phyloP scores from a whole-genome alignment of 73 alveolate species.

The Loxodes magnus region DNA sequence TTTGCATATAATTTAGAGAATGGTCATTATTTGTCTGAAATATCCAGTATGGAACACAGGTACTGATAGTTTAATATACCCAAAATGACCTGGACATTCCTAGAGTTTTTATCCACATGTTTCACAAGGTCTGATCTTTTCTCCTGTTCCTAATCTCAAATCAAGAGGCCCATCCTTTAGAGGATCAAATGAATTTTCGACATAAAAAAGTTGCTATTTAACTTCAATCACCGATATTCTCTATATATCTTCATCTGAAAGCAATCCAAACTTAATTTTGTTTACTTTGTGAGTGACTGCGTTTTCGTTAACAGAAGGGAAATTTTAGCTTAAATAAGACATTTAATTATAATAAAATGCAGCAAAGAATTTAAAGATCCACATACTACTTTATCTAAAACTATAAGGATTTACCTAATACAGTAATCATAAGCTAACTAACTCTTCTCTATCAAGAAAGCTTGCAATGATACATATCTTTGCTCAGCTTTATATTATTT shows the following conservation, averaged over 20 bases:
- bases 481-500: too few relatives aligned
- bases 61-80: constrained; percentile 70
- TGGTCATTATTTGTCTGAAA: constrained; percentile 64
- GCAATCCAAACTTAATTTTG: constrained; percentile 47
- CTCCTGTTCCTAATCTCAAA: constrained; percentile 39
- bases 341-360: too few relatives aligned
- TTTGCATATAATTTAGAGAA: constrained; percentile 68
- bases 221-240: constrained; percentile 49
- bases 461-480: too few relatives aligned
- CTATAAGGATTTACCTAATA: too few relatives aligned
- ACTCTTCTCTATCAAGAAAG: too few relatives aligned
- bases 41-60: constrained; percentile 96
- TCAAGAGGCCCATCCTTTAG: constrained; percentile 44
- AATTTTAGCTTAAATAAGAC: too few relatives aligned
- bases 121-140: constrained; percentile 55
- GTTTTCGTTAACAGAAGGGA: too few relatives aligned
- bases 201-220: constrained; percentile 28
- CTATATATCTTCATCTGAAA: constrained; percentile 41
- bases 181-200: constrained; percentile 16
- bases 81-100: constrained; percentile 96
- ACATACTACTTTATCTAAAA: too few relatives aligned
- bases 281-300: too few relatives aligned
- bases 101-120: constrained; percentile 67
- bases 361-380: too few relatives aligned
- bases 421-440: too few relatives aligned